Conservation (phyloP, 805 yeast species). For the Lipomyces mesembrius region DNA sequence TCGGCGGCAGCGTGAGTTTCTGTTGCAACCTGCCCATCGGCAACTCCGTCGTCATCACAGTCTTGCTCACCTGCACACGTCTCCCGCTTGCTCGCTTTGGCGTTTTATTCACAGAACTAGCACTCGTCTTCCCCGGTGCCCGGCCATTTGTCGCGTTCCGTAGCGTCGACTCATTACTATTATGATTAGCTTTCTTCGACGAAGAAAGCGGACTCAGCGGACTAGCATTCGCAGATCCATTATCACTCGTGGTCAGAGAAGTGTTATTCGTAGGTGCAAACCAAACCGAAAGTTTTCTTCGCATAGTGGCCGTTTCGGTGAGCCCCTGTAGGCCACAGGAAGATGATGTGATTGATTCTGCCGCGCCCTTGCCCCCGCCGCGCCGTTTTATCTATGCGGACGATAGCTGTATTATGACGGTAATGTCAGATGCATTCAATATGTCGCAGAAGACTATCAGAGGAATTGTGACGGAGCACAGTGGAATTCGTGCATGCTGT, state of each 20-base stretch:
- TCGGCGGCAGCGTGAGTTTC: background rate
- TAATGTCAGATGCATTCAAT: background rate
- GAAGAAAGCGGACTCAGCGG: background rate
- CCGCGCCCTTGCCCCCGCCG: background rate
- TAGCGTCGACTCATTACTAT: background rate
- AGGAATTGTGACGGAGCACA: background rate
- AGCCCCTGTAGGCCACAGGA: background rate
- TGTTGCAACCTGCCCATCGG: background rate
- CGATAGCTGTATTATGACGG: background rate
- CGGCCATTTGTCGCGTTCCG: background rate
- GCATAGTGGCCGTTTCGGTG: background rate
- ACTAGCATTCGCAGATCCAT: background rate
- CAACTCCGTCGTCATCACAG: background rate
- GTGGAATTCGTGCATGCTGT: background rate
- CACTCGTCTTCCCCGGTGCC: background rate
- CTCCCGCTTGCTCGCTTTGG: background rate
- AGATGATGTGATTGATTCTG: background rate
- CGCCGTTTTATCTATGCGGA: background rate
- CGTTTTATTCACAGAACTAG: background rate
- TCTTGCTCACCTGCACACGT: background rate
- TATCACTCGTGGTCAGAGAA: background rate
- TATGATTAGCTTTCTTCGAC: background rate
- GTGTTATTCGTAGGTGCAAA: background rate
- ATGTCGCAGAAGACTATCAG: background rate
- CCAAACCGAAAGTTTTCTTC: background rate